Evolutionary conservation across 2,329 filamentous ascomycete species (phyloP).

Genomic region (Penicillium olsonii): DNA sequence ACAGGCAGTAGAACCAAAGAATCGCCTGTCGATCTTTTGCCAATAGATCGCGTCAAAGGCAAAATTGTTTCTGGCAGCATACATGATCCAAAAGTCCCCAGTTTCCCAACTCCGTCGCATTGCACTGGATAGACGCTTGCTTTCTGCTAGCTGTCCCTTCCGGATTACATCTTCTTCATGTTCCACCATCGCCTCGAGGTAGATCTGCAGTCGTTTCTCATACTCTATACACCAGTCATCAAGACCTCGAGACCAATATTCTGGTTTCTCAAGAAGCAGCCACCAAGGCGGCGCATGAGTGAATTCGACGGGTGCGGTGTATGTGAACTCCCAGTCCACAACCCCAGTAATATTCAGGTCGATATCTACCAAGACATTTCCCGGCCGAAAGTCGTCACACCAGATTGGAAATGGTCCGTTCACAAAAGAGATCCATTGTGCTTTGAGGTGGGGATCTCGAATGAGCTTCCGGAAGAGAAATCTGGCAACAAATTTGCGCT

Average conservation of each 20-base stretch:
- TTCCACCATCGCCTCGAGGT: neutral
- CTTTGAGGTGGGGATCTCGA: constrained; percentile 8
- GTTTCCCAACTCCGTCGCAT: constrained; percentile 10
- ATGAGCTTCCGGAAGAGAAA: constrained; percentile 25
- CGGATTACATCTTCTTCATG: constrained; percentile 13
- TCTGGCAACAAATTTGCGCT: constrained; percentile 25
- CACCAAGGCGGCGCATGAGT: constrained; percentile 20
- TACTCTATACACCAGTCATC: constrained; percentile 17
- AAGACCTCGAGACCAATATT: constrained; percentile 19
- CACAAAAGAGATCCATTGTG: constrained; percentile 20
- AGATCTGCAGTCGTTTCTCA: neutral
- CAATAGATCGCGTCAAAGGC: constrained; percentile 10
- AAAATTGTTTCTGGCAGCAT: constrained; percentile 9
- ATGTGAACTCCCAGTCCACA: constrained; percentile 28
- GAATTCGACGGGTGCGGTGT: constrained; percentile 11
- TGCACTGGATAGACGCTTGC: constrained; percentile 9
- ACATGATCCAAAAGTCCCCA: constrained; percentile 14
- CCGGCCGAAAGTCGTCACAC: constrained; percentile 27
- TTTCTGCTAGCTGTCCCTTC: constrained; percentile 1
- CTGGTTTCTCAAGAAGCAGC: constrained; percentile 22
- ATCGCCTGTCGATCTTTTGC: constrained; percentile 2
- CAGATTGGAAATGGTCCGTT: constrained; percentile 26
- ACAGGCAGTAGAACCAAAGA: neutral
- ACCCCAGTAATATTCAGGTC: constrained; percentile 15
- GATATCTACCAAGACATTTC: constrained; percentile 18